These are phyloP conservation scores for Citrus inodora DNA, from an alignment of 345 rosid genomes.

Conservation along the genomic window DNA sequence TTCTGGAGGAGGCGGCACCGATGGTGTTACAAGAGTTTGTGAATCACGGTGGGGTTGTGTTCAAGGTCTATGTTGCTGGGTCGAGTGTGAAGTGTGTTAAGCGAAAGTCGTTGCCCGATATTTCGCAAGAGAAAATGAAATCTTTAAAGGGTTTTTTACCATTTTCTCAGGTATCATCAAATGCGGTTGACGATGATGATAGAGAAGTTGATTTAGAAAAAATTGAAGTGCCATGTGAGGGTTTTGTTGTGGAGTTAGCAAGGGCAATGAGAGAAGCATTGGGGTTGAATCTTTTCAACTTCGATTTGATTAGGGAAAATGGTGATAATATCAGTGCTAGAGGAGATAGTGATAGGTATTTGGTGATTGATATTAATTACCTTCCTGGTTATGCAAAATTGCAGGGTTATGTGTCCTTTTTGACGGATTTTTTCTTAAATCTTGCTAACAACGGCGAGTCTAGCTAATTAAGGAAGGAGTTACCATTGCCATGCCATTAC, in stretches of 20 bases:
- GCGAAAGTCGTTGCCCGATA: constrained; percentile 58
- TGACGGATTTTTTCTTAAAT: constrained; percentile 47
- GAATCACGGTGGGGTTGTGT: constrained; percentile 67
- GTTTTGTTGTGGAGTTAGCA: constrained; percentile 40
- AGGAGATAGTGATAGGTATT: constrained; percentile 41
- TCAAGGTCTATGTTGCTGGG: constrained; percentile 61
- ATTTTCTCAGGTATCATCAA: constrained; percentile 62
- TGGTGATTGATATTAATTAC: constrained; percentile 62
- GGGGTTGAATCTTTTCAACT: constrained; percentile 55
- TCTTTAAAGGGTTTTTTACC: constrained; percentile 36
- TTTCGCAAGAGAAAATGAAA: constrained; percentile 43
- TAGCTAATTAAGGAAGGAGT: neutral
- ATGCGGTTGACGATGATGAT: constrained; percentile 32
- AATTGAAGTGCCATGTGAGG: constrained; percentile 44
- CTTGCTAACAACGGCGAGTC: neutral
- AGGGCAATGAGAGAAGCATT: constrained; percentile 46
- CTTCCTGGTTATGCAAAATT: constrained; percentile 66
- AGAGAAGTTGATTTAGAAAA: constrained; percentile 37
- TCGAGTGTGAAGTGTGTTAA: constrained; percentile 53
- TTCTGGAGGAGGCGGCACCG: constrained; percentile 37
- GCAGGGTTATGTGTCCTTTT: constrained; percentile 48
- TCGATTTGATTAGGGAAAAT: constrained; percentile 59
- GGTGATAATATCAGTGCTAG: constrained; percentile 13
- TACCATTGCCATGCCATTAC: too few species aligned
- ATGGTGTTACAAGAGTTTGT: constrained; percentile 63